phyloP scores from a whole-genome alignment of 495 filamentous ascomycete genomes.

The Neurospora africana region DNA sequence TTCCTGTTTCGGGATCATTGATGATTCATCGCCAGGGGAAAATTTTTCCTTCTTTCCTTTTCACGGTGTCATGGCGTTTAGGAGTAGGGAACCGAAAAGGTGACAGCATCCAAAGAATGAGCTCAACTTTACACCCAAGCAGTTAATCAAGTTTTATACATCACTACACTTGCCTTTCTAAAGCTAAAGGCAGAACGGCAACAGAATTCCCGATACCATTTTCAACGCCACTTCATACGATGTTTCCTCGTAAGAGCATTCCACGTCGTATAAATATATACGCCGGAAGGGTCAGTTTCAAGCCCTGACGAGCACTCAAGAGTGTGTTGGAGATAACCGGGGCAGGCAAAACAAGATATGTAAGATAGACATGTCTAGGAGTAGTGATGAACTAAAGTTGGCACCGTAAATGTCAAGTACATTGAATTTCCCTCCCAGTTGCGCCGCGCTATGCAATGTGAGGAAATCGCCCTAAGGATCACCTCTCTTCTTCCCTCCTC shows the following conservation, averaged over 20 bases:
- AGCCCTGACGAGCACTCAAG: too few species aligned
- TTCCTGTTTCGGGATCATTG: background rate
- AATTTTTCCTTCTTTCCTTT: background rate
- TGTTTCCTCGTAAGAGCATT: background rate
- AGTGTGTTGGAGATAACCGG: background rate
- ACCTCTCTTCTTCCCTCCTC: background rate
- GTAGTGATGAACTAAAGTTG: background rate
- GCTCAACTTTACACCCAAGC: background rate
- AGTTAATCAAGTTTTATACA: background rate
- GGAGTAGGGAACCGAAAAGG: background rate
- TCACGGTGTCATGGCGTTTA: background rate
- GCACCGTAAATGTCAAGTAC: background rate
- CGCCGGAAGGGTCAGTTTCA: too few species aligned
- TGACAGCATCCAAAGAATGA: background rate
- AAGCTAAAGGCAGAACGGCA: background rate
- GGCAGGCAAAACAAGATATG: background rate
- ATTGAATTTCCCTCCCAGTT: background rate
- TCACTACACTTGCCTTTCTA: background rate
- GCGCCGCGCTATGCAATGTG: conserved; percentile 24
- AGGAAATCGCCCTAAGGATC: background rate
- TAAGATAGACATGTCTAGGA: background rate
- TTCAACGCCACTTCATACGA: background rate
- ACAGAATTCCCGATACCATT: background rate
- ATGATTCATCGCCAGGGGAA: background rate
- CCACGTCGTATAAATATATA: too few species aligned